phyloP scores from a whole-genome alignment of 345 rosid species.

The Eucalyptus curtisii region DNA sequence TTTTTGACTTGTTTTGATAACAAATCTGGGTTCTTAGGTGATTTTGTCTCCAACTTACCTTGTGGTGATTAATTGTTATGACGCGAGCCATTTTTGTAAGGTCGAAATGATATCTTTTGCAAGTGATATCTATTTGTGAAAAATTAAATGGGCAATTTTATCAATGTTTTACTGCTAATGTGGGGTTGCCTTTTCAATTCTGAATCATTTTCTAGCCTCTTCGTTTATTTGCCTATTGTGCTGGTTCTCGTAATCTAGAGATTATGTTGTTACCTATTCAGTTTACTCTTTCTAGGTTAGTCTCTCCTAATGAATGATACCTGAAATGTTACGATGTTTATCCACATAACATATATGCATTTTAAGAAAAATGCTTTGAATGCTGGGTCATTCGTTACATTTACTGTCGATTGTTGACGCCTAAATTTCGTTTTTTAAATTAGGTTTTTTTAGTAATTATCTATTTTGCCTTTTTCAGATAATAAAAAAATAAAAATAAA shows the following conservation, averaged over 20 bases:
- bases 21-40: not conserved
- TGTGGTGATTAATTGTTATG: not conserved
- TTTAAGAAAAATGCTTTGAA: not conserved
- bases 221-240: not conserved
- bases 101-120: not conserved
- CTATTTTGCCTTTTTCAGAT: too few relatives aligned
- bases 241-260: not conserved
- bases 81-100: not conserved
- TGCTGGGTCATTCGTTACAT: not conserved
- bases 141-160: not conserved
- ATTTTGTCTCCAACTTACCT: not conserved
- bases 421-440: too few relatives aligned
- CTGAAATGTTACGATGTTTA: not conserved
- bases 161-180: not conserved
- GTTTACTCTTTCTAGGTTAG: not conserved
- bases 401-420: too few relatives aligned
- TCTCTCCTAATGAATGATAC: not conserved
- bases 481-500: too few relatives aligned
- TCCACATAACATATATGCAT: not conserved
- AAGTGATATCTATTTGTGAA: not conserved
- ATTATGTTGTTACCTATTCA: not conserved
- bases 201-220: not conserved
- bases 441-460: too few relatives aligned
- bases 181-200: not conserved
- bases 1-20: not conserved